Conservation (phyloP, 108 stramenopile genomes). For the Nitzschia sp. region DNA sequence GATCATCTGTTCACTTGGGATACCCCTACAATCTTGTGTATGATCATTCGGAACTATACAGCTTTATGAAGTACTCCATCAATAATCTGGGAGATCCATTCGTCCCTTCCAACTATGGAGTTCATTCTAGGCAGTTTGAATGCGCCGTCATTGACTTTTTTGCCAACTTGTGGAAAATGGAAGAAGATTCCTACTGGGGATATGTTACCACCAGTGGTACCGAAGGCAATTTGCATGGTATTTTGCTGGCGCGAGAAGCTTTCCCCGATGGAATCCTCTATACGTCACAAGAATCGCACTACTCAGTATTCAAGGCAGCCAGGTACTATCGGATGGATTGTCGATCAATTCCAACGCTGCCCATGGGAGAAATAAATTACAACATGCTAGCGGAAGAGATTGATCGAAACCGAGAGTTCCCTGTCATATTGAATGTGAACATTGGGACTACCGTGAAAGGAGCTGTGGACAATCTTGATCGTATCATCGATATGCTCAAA, state of each 20-base stretch:
- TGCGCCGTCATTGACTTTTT: conserved; percentile 90
- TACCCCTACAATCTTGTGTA: conserved; percentile 92
- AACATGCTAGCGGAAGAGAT: conserved; percentile 66
- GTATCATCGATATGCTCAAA: conserved; percentile 75
- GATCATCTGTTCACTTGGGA: conserved; percentile 78
- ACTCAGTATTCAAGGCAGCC: conserved; percentile 87
- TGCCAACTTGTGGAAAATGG: conserved; percentile 81
- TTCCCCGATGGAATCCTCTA: conserved; percentile 88
- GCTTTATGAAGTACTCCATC: conserved; percentile 90
- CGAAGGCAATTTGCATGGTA: conserved; percentile 87
- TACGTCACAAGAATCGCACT: conserved; percentile 76
- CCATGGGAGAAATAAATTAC: conserved; percentile 91
- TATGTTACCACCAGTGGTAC: conserved; percentile 90
- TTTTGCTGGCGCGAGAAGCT: conserved; percentile 81
- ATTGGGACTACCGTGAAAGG: conserved; percentile 93
- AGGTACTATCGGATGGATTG: conserved; percentile 88
- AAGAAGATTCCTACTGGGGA: conserved; percentile 76
- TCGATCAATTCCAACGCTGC: conserved; percentile 77
- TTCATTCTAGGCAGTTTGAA: conserved; percentile 86
- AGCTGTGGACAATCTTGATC: conserved; percentile 88
- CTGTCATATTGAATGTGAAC: conserved; percentile 88
- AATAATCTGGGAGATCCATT: conserved; percentile 91
- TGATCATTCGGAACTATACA: conserved; percentile 80
- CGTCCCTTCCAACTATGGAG: conserved; percentile 83
- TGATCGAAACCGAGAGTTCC: conserved; percentile 66